phyloP scores from a whole-genome alignment of 2,329 filamentous ascomycete species.

The Penicillium sp. region DNA sequence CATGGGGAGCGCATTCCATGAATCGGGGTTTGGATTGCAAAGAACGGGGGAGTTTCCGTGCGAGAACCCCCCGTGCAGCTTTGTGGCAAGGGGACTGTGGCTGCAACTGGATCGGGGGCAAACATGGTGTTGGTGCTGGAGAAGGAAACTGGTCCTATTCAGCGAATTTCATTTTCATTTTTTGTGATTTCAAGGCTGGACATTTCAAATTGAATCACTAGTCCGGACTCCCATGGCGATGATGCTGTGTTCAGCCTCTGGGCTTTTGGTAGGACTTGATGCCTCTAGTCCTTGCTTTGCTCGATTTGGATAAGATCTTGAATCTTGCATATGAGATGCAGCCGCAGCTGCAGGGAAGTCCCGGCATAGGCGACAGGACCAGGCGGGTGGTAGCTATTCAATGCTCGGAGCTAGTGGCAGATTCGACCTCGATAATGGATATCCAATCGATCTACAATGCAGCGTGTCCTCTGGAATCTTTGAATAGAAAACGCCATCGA shows the following conservation, averaged over 20 bases:
- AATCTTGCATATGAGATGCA: slow-evolving; percentile 20
- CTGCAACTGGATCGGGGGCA: neutral
- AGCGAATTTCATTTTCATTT: too few relatives aligned
- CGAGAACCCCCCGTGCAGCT: slow-evolving; percentile 1
- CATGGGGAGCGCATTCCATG: slow-evolving; percentile 8
- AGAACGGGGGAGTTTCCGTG: neutral
- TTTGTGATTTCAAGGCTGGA: neutral
- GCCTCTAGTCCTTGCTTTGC: slow-evolving; percentile 5
- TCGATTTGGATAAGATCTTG: slow-evolving; percentile 9
- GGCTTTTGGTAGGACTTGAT: neutral
- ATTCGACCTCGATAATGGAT: neutral
- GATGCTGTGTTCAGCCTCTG: neutral
- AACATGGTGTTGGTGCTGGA: too few relatives aligned
- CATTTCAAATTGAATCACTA: neutral
- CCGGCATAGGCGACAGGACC: slow-evolving; percentile 6
- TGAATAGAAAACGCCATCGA: neutral
- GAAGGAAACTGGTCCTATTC: too few relatives aligned
- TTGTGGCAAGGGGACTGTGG: slow-evolving; percentile 8
- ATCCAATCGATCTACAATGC: neutral
- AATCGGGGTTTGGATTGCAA: neutral
- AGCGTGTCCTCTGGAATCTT: neutral
- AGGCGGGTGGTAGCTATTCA: neutral
- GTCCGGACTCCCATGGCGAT: neutral
- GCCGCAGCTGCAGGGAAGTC: slow-evolving; percentile 14
- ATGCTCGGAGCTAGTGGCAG: neutral